Conservation (phyloP, 2,329 filamentous ascomycete species). For the Claviceps sp. region DNA sequence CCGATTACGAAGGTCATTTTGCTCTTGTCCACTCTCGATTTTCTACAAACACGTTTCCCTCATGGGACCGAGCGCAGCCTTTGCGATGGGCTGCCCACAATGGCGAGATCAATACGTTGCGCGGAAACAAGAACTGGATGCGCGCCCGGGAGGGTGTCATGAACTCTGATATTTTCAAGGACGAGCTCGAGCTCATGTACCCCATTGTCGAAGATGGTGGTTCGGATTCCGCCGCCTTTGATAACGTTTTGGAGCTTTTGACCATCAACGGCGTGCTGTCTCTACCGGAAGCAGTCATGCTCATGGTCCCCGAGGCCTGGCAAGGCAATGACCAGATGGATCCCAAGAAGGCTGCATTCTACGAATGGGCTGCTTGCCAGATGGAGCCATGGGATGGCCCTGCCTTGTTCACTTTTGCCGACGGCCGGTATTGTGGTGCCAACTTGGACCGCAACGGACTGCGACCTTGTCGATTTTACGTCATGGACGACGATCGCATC, state of each 20-base stretch:
- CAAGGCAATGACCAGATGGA: slow-evolving; percentile 89
- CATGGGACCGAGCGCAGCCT: slow-evolving; percentile 94
- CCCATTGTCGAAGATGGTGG: slow-evolving; percentile 94
- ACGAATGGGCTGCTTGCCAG: slow-evolving; percentile 96
- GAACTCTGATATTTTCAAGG: slow-evolving; percentile 82
- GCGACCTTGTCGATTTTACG: slow-evolving; percentile 90
- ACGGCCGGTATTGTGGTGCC: slow-evolving; percentile 91
- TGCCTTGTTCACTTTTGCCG: slow-evolving; percentile 91
- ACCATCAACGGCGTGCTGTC: slow-evolving; percentile 94
- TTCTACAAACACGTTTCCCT: slow-evolving; percentile 96
- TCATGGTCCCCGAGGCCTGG: slow-evolving; percentile 98
- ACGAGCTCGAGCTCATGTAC: slow-evolving; percentile 81
- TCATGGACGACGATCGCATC: slow-evolving; percentile 92
- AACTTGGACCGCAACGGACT: slow-evolving; percentile 94
- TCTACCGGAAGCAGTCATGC: slow-evolving; percentile 90
- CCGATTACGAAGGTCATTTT: slow-evolving; percentile 95
- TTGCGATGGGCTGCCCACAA: slow-evolving; percentile 96
- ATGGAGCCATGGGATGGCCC: slow-evolving; percentile 99
- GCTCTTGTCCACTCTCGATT: slow-evolving; percentile 94
- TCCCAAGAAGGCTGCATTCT: slow-evolving; percentile 89
- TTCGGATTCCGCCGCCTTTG: slow-evolving; percentile 92
- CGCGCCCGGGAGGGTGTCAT: slow-evolving; percentile 89
- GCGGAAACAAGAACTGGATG: slow-evolving; percentile 99
- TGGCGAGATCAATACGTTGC: slow-evolving; percentile 94
- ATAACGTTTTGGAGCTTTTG: slow-evolving; percentile 88